These are phyloP conservation scores for Trichophyton rubrum DNA, from an alignment of 2,329 filamentous ascomycete genomes.

Conservation along the genomic window DNA sequence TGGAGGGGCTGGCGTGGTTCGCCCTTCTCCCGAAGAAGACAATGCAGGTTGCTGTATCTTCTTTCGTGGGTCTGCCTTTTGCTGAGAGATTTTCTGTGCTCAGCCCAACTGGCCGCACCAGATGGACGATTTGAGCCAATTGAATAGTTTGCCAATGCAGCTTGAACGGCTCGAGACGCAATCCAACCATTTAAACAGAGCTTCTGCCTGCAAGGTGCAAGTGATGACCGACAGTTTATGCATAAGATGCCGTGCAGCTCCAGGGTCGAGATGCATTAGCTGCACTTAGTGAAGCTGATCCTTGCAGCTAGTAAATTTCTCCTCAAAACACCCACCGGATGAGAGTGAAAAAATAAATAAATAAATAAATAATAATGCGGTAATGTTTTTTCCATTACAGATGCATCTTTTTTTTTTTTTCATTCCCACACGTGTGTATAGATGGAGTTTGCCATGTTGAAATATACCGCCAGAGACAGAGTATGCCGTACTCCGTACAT, in stretches of 20 bases:
- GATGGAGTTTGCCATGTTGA: not conserved
- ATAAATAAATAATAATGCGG: not conserved
- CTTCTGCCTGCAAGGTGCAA: not conserved
- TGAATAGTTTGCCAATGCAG: not conserved
- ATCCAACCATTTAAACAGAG: not conserved
- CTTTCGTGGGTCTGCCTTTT: not conserved
- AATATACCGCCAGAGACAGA: not conserved
- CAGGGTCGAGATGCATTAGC: not conserved
- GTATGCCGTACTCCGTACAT: not conserved
- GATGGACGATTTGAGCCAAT: not conserved
- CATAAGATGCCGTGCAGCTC: slow-evolving; percentile 2
- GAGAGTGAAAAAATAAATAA: not conserved
- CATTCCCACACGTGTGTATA: not conserved
- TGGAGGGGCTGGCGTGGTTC: not conserved
- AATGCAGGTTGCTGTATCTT: not conserved
- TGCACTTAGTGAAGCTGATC: not conserved
- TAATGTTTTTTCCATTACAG: not conserved
- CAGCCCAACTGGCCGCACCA: not conserved
- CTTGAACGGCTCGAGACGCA: not conserved
- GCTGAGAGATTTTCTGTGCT: not conserved
- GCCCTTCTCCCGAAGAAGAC: not conserved
- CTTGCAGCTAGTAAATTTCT: not conserved
- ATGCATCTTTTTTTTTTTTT: not conserved
- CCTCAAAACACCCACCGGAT: not conserved
- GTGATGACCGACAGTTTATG: not conserved